These are phyloP conservation scores for Abelmoschus esculentus DNA, from an alignment of 345 rosid species.

Conservation along the genomic window DNA sequence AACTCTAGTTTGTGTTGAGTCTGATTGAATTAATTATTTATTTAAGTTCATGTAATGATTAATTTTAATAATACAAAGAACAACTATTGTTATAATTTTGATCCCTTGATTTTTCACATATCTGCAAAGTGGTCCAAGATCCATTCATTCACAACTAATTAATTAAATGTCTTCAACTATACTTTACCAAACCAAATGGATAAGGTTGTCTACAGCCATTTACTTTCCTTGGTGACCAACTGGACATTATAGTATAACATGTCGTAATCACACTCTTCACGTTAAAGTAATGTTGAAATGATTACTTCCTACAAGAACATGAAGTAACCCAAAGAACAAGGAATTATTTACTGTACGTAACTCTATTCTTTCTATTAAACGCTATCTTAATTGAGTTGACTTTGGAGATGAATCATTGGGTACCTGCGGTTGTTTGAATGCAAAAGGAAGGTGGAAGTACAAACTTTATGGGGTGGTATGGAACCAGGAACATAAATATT, in stretches of 20 bases:
- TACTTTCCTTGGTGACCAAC: background rate
- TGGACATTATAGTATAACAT: background rate
- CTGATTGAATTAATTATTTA: too few species aligned
- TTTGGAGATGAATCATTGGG: background rate
- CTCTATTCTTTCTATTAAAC: background rate
- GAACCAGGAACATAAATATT: too few species aligned
- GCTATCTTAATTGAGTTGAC: slow-evolving; percentile 6
- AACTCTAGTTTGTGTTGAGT: too few species aligned
- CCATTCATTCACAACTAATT: background rate
- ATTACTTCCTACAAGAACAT: background rate
- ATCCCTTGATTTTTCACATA: too few species aligned
- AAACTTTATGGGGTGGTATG: too few species aligned
- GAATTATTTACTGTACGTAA: background rate
- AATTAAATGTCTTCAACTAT: too few species aligned
- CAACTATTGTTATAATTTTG: too few species aligned
- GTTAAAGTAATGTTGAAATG: background rate
- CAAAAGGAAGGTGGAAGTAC: too few species aligned
- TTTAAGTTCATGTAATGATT: too few species aligned
- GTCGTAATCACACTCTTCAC: slow-evolving; percentile 1
- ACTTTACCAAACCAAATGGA: background rate
- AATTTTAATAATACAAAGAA: too few species aligned
- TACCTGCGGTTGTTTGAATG: too few species aligned
- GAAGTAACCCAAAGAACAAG: background rate
- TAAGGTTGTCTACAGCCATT: background rate
- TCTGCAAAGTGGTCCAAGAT: too few species aligned